Evolutionary conservation across 441 rosid genomes (phyloP).

Genomic region (Capsella rubella): DNA sequence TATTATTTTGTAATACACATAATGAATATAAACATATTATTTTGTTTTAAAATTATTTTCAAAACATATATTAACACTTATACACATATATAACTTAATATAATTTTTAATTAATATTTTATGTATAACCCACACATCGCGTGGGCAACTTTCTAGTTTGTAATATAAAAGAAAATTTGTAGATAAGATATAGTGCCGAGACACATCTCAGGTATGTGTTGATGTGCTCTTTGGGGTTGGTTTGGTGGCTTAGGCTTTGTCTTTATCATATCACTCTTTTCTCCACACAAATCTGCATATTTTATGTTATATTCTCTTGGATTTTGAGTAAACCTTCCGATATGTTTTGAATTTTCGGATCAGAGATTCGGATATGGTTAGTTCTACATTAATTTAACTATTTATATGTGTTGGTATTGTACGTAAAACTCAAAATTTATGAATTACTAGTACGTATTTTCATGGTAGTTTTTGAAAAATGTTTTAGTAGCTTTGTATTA

Average conservation of each 20-base stretch:
- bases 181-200: slow-evolving; percentile 27
- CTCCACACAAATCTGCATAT: slow-evolving; percentile 31
- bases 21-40: no score
- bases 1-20: no score
- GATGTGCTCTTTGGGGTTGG: slow-evolving; percentile 36
- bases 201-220: slow-evolving; percentile 32
- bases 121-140: no score
- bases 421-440: not conserved
- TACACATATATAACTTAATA: no score
- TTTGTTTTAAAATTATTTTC: no score
- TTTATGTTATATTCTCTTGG: slow-evolving; percentile 5
- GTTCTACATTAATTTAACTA: not conserved
- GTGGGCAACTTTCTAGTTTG: no score
- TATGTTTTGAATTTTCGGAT: slow-evolving; percentile 16
- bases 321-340: not conserved
- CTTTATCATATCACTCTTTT: slow-evolving; percentile 26
- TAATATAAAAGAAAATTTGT: slow-evolving; percentile 1
- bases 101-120: no score
- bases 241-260: slow-evolving; percentile 37
- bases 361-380: not conserved
- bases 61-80: no score
- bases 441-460: not conserved
- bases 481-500: no score
- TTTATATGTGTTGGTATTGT: not conserved
- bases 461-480: not conserved